Evolutionary conservation across 1,284 basidiomycete genomes (phyloP), one percentile per base, ranked within the genome.

Genomic region (Rhodotorula sp.): DNA sequence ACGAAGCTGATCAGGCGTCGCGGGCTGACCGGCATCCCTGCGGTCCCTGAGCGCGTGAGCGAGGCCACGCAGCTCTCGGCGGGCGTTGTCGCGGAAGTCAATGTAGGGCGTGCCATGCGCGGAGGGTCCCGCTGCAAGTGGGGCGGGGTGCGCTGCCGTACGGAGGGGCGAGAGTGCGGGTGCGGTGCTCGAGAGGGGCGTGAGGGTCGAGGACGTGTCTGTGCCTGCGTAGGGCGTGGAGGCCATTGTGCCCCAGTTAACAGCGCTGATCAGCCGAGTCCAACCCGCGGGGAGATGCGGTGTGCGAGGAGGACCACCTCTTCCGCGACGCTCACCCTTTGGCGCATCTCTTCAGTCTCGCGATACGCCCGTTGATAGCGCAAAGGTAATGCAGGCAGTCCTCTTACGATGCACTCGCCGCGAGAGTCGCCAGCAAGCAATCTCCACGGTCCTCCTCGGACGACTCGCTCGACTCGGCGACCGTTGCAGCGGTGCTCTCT

Each of bases 191-290:
- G 48, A 19, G 50, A 62, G 10, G 6, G 61, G 51, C 0, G 51
- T 54, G 15, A 63, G 61, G 19, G 61, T 25, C 37, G 48, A 62
- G n/a, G 50, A 32, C n/a, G 37, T 41, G 58, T 27, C 13, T n/a
- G 37, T 27, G 56, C 19, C 27, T 17, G 53, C 29, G 32, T 34
- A 17, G 19, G 53, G 29, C 32, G 29, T 54, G 32, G 44, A 12
- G 15, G 29, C 29, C 32, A 17, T 54, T 15, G 19, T 9, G 32
- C 2, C n/a, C n/a, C n/a, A n/a, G n/a, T n/a, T n/a, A n/a, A n/a
- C n/a, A n/a, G n/a, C n/a, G n/a, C n/a, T n/a, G n/a, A n/a, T n/a
- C n/a, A n/a, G n/a, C n/a, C n/a, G n/a, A n/a, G n/a, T n/a, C n/a
- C n/a, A n/a, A n/a, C n/a, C n/a, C n/a, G n/a, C 9, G 9, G 39